A percentile compares a stretch with the other conserved stretches of the same genome.
Conservation (phyloP, 352 stramenopile genomes). For the Globisporangium iwayamae region DNA sequence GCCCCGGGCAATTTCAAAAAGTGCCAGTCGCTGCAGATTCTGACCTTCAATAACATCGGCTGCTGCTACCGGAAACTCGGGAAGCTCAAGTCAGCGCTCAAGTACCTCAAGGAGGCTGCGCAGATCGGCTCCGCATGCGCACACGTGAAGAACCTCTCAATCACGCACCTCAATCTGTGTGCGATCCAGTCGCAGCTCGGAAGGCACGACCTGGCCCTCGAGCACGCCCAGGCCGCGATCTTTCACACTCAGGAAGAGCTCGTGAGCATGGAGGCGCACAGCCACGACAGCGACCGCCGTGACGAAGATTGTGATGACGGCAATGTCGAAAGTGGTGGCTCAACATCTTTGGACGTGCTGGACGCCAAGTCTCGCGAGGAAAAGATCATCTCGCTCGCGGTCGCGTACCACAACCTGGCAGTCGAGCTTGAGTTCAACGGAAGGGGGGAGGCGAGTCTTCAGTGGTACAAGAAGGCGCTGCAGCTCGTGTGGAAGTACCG, state of each 20-base stretch:
- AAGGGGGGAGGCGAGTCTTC: conserved; percentile 61
- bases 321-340: conserved; percentile 5
- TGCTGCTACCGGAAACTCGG: conserved; percentile 79
- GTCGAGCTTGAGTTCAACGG: conserved; percentile 79
- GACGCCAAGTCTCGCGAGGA: conserved; percentile 62
- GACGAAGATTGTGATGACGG: conserved; percentile 6
- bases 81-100: conserved; percentile 67
- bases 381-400: conserved; percentile 71
- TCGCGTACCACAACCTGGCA: conserved; percentile 78
- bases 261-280: conserved; percentile 39
- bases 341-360: conserved; percentile 24
- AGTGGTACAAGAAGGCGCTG: conserved; percentile 84
- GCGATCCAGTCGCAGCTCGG: conserved; percentile 75
- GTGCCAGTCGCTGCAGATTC: conserved; percentile 67
- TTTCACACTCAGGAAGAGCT: conserved; percentile 83
- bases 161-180: conserved; percentile 81
- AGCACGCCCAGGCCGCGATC: conserved; percentile 75
- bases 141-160: conserved; percentile 72
- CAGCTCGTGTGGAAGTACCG: conserved; percentile 64
- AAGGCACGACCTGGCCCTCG: conserved; percentile 58
- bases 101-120: conserved; percentile 71
- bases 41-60: conserved; percentile 82
- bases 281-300: conserved; percentile 10
- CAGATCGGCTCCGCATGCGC: conserved; percentile 49
- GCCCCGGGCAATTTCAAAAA: conserved; percentile 60